phyloP scores from a whole-genome alignment of 2,329 filamentous ascomycete species.

The Gaeumannomyces sp. region DNA sequence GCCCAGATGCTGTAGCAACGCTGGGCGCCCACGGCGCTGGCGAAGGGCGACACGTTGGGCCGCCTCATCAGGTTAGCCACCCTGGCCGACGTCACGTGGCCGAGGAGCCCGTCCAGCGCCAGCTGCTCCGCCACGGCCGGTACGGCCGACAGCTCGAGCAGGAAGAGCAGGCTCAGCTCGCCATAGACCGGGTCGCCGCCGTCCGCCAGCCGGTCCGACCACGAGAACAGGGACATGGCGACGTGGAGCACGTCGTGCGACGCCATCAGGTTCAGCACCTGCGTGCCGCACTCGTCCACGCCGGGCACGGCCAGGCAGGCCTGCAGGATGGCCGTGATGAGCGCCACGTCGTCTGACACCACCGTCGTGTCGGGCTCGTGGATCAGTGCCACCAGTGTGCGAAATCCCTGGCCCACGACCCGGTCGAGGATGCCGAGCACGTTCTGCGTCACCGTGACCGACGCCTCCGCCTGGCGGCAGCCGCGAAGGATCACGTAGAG shows the following conservation, averaged over 20 bases:
- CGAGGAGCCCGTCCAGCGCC: constrained; percentile 77
- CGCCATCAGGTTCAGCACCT: constrained; percentile 64
- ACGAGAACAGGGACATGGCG: constrained; percentile 83
- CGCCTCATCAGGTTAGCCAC: constrained; percentile 72
- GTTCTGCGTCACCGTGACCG: constrained; percentile 47
- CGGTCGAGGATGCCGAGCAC: constrained; percentile 75
- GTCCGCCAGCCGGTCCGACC: constrained; percentile 77
- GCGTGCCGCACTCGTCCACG: constrained; percentile 63
- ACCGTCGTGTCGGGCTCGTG: constrained; percentile 65
- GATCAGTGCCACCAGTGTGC: constrained; percentile 70
- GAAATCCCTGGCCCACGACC: constrained; percentile 76
- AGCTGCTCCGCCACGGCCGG: constrained; percentile 81
- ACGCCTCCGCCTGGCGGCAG: constrained; percentile 35
- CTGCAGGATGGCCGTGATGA: constrained; percentile 84
- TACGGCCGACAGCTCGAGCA: constrained; percentile 80
- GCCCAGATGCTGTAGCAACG: constrained; percentile 88
- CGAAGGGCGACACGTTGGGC: constrained; percentile 67
- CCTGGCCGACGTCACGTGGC: constrained; percentile 71
- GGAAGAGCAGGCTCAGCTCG: constrained; percentile 81
- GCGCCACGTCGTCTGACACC: constrained; percentile 72
- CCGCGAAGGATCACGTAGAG: constrained; percentile 76
- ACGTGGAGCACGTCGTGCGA: constrained; percentile 71
- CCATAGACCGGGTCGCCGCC: constrained; percentile 80
- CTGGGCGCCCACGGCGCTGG: constrained; percentile 58
- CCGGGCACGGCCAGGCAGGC: constrained; percentile 74